Percentiles rank a stretch among this genome's conserved stretches.
Evolutionary conservation across 169 alveolate species (phyloP).

Genomic region (Cryptosporidium sp.): DNA sequence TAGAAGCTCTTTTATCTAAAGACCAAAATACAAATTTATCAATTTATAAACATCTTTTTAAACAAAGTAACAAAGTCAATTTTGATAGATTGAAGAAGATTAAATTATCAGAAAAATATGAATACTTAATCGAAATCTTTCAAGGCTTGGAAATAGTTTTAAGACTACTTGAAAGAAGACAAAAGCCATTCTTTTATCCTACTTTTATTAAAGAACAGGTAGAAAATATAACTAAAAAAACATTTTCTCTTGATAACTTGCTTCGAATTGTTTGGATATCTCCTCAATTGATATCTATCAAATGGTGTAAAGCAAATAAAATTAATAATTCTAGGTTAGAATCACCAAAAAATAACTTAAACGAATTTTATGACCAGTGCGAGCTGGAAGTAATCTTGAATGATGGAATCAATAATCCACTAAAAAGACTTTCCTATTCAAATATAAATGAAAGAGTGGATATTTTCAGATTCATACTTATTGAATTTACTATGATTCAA

Average conservation of each 20-base stretch:
- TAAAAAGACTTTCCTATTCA: conserved; percentile 42
- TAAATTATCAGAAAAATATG: conserved; percentile 36
- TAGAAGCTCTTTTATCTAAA: background rate
- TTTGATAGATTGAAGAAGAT: conserved; percentile 36
- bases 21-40: conserved; percentile 18
- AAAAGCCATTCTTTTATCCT: conserved; percentile 67
- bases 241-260: conserved; percentile 30
- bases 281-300: conserved; percentile 61
- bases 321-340: background rate
- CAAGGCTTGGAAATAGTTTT: conserved; percentile 68
- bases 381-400: conserved; percentile 23
- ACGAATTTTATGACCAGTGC: background rate
- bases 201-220: conserved; percentile 53
- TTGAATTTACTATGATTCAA: conserved; percentile 36
- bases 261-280: conserved; percentile 61
- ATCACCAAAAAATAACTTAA: background rate
- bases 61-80: background rate
- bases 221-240: conserved; percentile 48
- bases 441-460: conserved; percentile 63
- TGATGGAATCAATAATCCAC: conserved; percentile 44
- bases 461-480: conserved; percentile 20
- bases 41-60: conserved; percentile 4
- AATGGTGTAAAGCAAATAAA: conserved; percentile 48
- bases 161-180: conserved; percentile 70
- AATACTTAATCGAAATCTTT: conserved; percentile 29